These are phyloP conservation scores for Fusarium sp. DNA, from an alignment of 2,329 filamentous ascomycete species.

Conservation along the genomic window DNA sequence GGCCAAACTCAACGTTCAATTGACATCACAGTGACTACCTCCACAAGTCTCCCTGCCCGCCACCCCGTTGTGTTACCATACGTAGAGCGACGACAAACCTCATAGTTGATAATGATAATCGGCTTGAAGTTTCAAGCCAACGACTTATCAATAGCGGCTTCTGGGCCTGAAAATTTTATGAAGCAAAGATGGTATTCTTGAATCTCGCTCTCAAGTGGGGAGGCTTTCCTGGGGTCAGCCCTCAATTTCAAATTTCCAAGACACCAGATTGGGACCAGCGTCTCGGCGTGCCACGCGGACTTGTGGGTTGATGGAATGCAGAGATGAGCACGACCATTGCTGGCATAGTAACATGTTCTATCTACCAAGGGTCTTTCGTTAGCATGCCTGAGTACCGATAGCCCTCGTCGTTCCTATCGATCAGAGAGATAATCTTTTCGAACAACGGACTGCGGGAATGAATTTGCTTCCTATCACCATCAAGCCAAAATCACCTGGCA, in stretches of 20 bases:
- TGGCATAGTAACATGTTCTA: background rate
- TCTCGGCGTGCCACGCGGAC: constrained; percentile 37
- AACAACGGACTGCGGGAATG: background rate
- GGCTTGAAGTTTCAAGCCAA: too few relatives aligned
- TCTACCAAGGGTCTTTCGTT: constrained; percentile 10
- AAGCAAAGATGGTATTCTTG: constrained; percentile 6
- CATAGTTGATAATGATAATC: too few relatives aligned
- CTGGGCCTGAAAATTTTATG: background rate
- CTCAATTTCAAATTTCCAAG: constrained; percentile 37
- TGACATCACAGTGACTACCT: constrained; percentile 41
- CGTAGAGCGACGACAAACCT: too few relatives aligned
- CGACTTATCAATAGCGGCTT: background rate
- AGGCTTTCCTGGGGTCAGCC: constrained; percentile 32
- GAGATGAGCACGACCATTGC: constrained; percentile 1
- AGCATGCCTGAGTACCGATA: background rate
- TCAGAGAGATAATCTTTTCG: background rate
- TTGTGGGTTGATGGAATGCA: constrained; percentile 28
- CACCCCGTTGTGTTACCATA: too few relatives aligned
- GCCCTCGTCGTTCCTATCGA: background rate
- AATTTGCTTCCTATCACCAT: background rate
- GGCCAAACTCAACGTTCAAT: constrained; percentile 31
- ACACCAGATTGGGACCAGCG: constrained; percentile 35
- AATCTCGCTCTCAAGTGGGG: constrained; percentile 27
- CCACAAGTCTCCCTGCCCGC: too few relatives aligned
- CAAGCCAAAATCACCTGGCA: background rate